phyloP scores from a whole-genome alignment of 2,329 filamentous ascomycete genomes.

The Diaporthe sp. region DNA sequence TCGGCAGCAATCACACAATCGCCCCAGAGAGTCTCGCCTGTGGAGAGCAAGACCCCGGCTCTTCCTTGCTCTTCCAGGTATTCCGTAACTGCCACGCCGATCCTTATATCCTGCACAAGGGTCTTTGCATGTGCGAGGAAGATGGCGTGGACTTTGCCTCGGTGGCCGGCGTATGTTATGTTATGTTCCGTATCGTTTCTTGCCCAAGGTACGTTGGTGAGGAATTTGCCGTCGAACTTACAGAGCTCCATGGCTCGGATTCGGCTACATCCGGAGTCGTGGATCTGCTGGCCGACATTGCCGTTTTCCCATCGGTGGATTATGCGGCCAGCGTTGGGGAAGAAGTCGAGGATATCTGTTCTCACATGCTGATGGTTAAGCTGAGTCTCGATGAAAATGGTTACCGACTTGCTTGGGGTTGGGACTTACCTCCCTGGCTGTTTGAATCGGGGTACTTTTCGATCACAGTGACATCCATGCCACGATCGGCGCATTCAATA shows the following conservation, averaged over 20 bases:
- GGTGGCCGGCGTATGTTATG: slow-evolving; percentile 20
- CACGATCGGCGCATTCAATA: neutral
- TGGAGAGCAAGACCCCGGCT: neutral
- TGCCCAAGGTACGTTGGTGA: slow-evolving; percentile 10
- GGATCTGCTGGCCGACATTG: slow-evolving; percentile 15
- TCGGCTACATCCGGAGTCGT: neutral
- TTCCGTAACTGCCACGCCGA: neutral
- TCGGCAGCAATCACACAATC: neutral
- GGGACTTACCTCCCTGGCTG: neutral
- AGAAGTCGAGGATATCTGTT: slow-evolving; percentile 14
- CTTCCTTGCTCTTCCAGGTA: neutral
- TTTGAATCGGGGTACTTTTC: slow-evolving; percentile 7
- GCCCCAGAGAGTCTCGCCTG: neutral
- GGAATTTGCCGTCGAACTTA: slow-evolving; percentile 5
- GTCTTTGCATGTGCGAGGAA: neutral
- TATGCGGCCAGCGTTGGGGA: slow-evolving; percentile 27
- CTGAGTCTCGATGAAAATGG: neutral
- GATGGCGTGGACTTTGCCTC: slow-evolving; percentile 22
- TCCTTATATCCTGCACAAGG: neutral
- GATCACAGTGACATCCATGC: neutral
- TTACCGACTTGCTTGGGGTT: neutral
- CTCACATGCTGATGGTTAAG: neutral
- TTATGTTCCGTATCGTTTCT: neutral
- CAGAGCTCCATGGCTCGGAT: slow-evolving; percentile 22
- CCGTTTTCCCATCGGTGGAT: slow-evolving; percentile 31